A percentile compares a stretch with the other conserved stretches of the same genome.
Evolutionary conservation across 805 yeast genomes (phyloP).

Genomic region (Wickerhamomyces alni): DNA sequence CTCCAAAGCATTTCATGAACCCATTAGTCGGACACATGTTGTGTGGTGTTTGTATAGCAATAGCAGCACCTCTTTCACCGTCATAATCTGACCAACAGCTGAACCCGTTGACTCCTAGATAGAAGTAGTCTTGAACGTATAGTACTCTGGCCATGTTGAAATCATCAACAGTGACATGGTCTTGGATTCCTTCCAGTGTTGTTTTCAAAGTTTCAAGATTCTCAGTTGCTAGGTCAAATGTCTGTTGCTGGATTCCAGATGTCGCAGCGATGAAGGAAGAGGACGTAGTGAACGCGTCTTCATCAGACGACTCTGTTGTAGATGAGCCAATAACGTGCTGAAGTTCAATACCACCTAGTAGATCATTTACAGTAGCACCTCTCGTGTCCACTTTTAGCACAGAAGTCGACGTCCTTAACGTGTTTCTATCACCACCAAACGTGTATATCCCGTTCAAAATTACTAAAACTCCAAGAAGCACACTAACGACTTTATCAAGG

Average conservation of each 20-base stretch:
- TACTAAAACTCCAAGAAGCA: too few species aligned
- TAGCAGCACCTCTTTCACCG: not conserved
- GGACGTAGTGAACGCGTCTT: not conserved
- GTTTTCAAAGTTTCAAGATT: not conserved
- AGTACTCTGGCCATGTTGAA: slow-evolving; percentile 7
- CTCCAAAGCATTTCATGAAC: slow-evolving; percentile 5
- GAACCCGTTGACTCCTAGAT: slow-evolving; percentile 2
- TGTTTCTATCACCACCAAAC: not conserved
- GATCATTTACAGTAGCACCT: slow-evolving; percentile 4
- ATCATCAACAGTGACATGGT: not conserved
- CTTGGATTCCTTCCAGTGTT: not conserved
- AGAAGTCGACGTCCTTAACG: slow-evolving; percentile 4
- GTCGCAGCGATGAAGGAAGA: too few species aligned
- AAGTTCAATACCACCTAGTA: slow-evolving; percentile 4
- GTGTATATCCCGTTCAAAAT: not conserved
- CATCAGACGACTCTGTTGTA: not conserved
- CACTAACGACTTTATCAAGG: too few species aligned
- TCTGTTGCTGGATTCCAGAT: not conserved
- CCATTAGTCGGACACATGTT: slow-evolving; percentile 5
- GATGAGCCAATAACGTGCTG: not conserved
- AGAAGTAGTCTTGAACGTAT: slow-evolving; percentile 3
- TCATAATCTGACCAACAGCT: slow-evolving; percentile 5
- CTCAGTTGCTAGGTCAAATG: not conserved
- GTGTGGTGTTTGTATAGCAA: too few species aligned
- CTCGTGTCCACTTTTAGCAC: slow-evolving; percentile 6